A percentile compares a stretch with the other conserved stretches of the same genome.
Evolutionary conservation across 2,329 filamentous ascomycete genomes (phyloP).

Genomic region (Aspergillus versicolor): DNA sequence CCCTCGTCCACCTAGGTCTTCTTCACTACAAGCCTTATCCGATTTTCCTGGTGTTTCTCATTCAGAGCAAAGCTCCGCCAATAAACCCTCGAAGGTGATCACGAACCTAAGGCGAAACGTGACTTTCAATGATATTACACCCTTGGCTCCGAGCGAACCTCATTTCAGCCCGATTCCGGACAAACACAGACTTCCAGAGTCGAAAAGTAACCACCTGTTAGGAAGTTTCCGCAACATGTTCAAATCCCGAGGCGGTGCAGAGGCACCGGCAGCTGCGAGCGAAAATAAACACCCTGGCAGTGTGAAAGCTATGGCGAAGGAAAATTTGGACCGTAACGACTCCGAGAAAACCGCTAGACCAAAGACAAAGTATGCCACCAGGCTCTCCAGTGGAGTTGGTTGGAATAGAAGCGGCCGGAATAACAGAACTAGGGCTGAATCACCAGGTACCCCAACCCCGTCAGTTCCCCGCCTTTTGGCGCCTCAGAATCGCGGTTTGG

Average conservation of each 20-base stretch:
- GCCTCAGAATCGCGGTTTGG: background rate
- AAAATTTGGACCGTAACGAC: slow-evolving; percentile 1
- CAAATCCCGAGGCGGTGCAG: slow-evolving; percentile 9
- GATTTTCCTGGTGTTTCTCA: slow-evolving; percentile 4
- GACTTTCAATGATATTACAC: slow-evolving; percentile 13
- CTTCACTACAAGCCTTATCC: slow-evolving; percentile 14
- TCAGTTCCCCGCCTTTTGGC: slow-evolving; percentile 7
- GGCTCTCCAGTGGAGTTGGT: slow-evolving; percentile 10
- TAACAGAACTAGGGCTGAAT: slow-evolving; percentile 4
- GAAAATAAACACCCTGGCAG: slow-evolving; percentile 1
- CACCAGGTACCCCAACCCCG: background rate
- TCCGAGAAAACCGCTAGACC: slow-evolving; percentile 4
- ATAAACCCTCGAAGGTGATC: background rate
- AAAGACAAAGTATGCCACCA: slow-evolving; percentile 7
- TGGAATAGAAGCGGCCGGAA: slow-evolving; percentile 16
- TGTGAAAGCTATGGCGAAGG: background rate
- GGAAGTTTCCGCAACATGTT: slow-evolving; percentile 23
- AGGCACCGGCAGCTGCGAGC: background rate
- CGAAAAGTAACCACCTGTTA: slow-evolving; percentile 15
- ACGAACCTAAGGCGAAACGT: background rate
- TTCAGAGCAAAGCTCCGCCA: background rate
- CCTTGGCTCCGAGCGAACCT: background rate
- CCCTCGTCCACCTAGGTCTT: slow-evolving; percentile 14
- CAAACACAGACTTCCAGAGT: slow-evolving; percentile 9
- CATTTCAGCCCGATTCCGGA: background rate